Evolutionary conservation across 352 stramenopile genomes (phyloP).

Genomic region (Pythium utonaiense): DNA sequence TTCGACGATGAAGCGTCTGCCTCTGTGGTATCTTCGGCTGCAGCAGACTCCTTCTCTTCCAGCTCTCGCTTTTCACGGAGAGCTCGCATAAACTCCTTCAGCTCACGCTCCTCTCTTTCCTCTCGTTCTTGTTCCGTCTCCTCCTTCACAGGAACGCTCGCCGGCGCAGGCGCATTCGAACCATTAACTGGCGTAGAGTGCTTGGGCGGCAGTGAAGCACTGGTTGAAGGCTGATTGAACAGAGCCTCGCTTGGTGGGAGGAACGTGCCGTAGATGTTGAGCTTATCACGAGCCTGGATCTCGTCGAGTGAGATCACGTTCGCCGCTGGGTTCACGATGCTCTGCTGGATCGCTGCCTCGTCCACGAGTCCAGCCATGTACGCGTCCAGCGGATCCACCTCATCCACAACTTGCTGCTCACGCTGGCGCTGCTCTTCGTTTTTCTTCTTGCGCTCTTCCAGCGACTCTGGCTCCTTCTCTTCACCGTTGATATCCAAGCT

Average conservation of each 20-base stretch:
- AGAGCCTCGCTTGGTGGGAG: conserved; percentile 36
- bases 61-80: conserved; percentile 71
- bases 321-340: conserved; percentile 53
- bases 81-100: conserved; percentile 83
- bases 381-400: conserved; percentile 80
- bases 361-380: conserved; percentile 86
- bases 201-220: neutral
- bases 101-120: conserved; percentile 71
- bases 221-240: neutral
- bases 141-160: neutral
- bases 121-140: conserved; percentile 70
- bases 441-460: conserved; percentile 45
- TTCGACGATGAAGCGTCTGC: conserved; percentile 18
- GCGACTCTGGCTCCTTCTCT: conserved; percentile 47
- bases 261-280: conserved; percentile 87
- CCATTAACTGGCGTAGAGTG: neutral
- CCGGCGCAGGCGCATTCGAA: conserved; percentile 14
- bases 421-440: conserved; percentile 48
- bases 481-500: conserved; percentile 55
- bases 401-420: conserved; percentile 69
- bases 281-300: conserved; percentile 68
- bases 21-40: conserved; percentile 4
- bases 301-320: conserved; percentile 86
- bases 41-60: conserved; percentile 34
- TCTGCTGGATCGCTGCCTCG: conserved; percentile 71